Conservation (phyloP, 2,329 filamentous ascomycete genomes). For the Talaromyces piceae region DNA sequence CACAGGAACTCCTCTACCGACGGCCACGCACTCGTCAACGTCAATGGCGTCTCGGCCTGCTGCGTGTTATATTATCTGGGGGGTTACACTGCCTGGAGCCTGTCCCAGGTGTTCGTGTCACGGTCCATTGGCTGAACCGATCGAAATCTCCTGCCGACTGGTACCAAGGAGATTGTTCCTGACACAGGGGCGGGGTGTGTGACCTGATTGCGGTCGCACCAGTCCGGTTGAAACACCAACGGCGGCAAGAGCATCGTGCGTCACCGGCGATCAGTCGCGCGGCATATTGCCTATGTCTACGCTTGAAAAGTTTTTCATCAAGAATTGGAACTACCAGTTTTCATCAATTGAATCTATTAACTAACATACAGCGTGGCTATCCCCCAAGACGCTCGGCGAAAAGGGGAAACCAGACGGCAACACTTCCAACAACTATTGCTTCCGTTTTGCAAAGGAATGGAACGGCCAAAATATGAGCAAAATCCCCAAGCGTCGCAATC, state of each 20-base stretch:
- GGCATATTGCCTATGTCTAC: not conserved
- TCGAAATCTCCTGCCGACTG: not conserved
- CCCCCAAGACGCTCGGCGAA: not conserved
- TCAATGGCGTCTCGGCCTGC: not conserved
- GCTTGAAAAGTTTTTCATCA: not conserved
- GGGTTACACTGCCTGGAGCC: not conserved
- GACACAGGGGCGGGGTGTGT: not conserved
- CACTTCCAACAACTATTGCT: not conserved
- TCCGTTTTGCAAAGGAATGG: not conserved
- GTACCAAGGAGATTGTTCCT: not conserved
- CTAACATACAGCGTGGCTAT: conserved; percentile 9
- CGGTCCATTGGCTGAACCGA: not conserved
- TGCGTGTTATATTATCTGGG: not conserved
- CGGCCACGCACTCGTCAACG: not conserved
- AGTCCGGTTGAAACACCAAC: not conserved
- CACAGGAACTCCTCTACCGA: not conserved
- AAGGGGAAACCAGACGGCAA: not conserved
- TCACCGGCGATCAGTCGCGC: not conserved
- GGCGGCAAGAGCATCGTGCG: not conserved
- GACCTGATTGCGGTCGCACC: not conserved
- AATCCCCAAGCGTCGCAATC: not conserved
- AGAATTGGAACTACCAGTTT: not conserved
- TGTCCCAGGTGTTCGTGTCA: not conserved
- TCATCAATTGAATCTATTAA: conserved; percentile 11
- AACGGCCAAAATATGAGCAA: conserved; percentile 4